Conservation (phyloP, 192 early-diverging fungal species). For the Dissophora ornata region DNA sequence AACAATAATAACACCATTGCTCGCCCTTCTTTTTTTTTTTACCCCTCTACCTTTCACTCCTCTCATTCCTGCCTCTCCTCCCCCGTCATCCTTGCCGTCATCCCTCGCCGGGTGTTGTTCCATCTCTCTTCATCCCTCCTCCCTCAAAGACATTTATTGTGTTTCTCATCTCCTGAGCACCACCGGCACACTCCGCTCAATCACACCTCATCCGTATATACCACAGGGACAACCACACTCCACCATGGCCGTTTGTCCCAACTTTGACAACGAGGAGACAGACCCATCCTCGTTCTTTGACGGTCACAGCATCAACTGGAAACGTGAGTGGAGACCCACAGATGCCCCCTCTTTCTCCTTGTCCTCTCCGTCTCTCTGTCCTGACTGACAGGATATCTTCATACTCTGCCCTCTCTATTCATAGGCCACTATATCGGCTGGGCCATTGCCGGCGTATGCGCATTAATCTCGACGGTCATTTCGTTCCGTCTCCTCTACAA, state of each 20-base stretch:
- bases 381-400: neutral
- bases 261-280: conserved; percentile 15
- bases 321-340: conserved; percentile 16
- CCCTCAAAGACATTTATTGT: no score
- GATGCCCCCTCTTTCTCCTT: neutral
- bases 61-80: neutral
- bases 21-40: neutral
- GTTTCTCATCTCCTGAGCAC: neutral
- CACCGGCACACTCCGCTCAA: neutral
- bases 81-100: neutral
- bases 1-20: neutral
- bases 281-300: conserved; percentile 40
- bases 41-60: neutral
- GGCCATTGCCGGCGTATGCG: conserved; percentile 65
- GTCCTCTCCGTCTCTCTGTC: neutral
- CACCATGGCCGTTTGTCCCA: conserved; percentile 20
- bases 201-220: neutral
- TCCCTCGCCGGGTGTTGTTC: no score
- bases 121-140: neutral
- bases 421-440: conserved; percentile 72
- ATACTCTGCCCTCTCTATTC: neutral
- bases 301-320: conserved; percentile 40
- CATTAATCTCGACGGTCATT: conserved; percentile 62
- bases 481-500: conserved; percentile 60
- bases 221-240: neutral